Base-by-base conservation (phyloP, 371 early-diverging fungal genomes). In the Rhizopus delemar region DNA sequence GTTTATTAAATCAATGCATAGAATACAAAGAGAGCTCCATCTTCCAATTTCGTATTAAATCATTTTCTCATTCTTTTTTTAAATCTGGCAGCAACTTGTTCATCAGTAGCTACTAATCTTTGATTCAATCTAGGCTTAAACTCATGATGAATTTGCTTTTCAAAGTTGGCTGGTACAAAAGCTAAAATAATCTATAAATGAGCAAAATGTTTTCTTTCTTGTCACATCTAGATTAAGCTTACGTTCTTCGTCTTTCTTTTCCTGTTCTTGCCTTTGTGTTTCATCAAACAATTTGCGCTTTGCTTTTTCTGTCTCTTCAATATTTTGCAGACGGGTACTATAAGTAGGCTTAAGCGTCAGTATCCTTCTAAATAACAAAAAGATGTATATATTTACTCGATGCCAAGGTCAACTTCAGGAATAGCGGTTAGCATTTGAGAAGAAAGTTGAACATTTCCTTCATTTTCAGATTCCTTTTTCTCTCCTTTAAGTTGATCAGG, bases 331-430 rank as follows among this genome's bases (percentile, higher is more conserved):
- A 51, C 89, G 86, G 34, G 84, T 80, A 58, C 90, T 91, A 70
- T 12, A 32, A 28, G 16, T 41, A 45, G 15, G 11, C 8, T 53
- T 3, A 28, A 12, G 13, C 8, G 38, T 36, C 4, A n/a, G 3
- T 15, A 15, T 43, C 43, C 6, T 6, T 43, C 6, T 13, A 43
- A n/a, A 43, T n/a, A 15, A 6, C 8, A 6, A 43, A 29, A 48
- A 9, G 3, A n/a, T 39, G 33, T 15, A 33, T 8, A 22, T 8
- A 72, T 77, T 61, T 82, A 90, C 89, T 83, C 86, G 39, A 91
- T 88, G 39, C 95, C 97, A 3, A 96, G 77, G 69, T 95, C 95
- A 4, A 95, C 92, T 70, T 95, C 95, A 4, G 95, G 97, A 54
- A 96, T 93, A 8, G 94, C 91, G 7, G 94, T 93, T 38, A 96